A percentile compares a stretch with the other conserved stretches of the same genome.
Evolutionary conservation across 768 basidiomycete species (phyloP).

Genomic region (Lentinula sp.): DNA sequence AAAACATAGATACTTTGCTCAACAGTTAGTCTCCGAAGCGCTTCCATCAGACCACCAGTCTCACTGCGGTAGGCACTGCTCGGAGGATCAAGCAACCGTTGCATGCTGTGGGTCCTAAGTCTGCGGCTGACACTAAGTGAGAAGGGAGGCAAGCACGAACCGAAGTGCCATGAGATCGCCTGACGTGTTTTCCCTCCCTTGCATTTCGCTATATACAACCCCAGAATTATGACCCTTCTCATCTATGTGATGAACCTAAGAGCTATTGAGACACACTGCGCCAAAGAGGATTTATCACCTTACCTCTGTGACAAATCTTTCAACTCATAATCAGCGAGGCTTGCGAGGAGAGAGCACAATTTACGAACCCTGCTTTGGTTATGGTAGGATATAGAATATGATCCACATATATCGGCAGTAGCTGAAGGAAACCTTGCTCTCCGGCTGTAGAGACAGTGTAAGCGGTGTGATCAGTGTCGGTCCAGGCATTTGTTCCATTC

Average conservation of each 20-base stretch:
- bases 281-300: slow-evolving; percentile 13
- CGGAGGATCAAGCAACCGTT: slow-evolving; percentile 73
- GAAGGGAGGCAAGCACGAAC: slow-evolving; percentile 34
- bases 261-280: not conserved
- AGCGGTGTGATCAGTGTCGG: slow-evolving; percentile 90
- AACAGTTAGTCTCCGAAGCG: slow-evolving; percentile 75
- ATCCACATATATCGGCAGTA: slow-evolving; percentile 87
- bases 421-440: slow-evolving; percentile 82
- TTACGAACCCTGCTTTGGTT: slow-evolving; percentile 72
- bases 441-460: slow-evolving; percentile 97
- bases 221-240: slow-evolving; percentile 87
- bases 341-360: slow-evolving; percentile 13
- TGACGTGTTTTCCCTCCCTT: slow-evolving; percentile 90
- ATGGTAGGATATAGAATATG: slow-evolving; percentile 97
- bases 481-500: slow-evolving; percentile 95
- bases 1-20: slow-evolving; percentile 66
- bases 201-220: slow-evolving; percentile 97
- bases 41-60: slow-evolving; percentile 94
- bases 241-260: slow-evolving; percentile 91
- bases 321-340: slow-evolving; percentile 8
- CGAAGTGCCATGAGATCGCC: slow-evolving; percentile 85
- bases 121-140: not conserved
- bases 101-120: slow-evolving; percentile 41
- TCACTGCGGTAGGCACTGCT: slow-evolving; percentile 92
- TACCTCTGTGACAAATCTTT: slow-evolving; percentile 55